A percentile compares a stretch with the other conserved stretches of the same genome.
Evolutionary conservation across 352 stramenopile genomes (phyloP).

Genomic region (Phytophthora rubi): DNA sequence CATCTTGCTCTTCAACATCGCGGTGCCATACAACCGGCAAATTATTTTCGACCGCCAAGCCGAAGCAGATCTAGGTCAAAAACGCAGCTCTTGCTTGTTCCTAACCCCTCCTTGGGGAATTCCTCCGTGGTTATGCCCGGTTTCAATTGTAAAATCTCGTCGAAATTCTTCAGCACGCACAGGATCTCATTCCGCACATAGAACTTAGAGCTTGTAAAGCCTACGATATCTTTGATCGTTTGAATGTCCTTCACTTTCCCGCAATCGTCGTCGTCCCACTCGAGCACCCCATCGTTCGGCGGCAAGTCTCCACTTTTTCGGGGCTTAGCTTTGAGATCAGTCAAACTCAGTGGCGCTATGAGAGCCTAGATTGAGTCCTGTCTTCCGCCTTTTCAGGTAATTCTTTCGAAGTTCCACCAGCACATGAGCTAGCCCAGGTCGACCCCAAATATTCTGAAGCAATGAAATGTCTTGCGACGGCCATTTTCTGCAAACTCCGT

Average conservation of each 20-base stretch:
- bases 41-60: neutral
- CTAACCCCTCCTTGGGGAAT: neutral
- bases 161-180: constrained; percentile 5
- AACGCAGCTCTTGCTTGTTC: constrained; percentile 24
- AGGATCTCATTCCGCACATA: constrained; percentile 24
- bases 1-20: no score
- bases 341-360: neutral
- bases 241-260: constrained; percentile 11
- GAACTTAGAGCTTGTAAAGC: constrained; percentile 16
- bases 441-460: no score
- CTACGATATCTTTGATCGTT: constrained; percentile 14
- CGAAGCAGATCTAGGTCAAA: constrained; percentile 22
- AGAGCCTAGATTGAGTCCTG: no score
- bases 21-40: neutral
- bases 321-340: neutral
- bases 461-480: no score
- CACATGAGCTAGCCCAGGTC: no score
- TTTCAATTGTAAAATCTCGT: neutral
- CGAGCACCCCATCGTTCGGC: neutral
- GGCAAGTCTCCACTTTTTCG: neutral
- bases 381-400: no score
- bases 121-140: no score
- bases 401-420: no score
- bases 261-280: neutral
- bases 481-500: no score